Percentiles rank a stretch among this genome's conserved stretches.
These are phyloP conservation scores for Penicillium expansum DNA, from an alignment of 2,329 filamentous ascomycete species.

Conservation along the genomic window DNA sequence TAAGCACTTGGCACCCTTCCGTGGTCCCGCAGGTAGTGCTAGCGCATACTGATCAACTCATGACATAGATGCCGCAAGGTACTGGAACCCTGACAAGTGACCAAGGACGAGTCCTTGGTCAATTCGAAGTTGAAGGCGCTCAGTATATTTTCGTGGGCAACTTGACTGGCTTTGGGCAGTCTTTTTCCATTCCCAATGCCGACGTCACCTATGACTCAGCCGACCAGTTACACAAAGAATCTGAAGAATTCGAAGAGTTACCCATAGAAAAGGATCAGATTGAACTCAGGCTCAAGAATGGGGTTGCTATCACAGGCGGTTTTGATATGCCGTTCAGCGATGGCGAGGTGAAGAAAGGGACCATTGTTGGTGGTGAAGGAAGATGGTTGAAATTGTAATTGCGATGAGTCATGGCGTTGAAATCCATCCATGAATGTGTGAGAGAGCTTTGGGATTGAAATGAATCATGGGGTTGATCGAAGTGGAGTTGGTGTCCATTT, in stretches of 20 bases:
- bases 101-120: constrained; percentile 11
- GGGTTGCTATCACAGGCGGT: constrained; percentile 6
- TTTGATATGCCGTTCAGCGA: constrained; percentile 13
- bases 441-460: neutral
- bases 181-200: constrained; percentile 9
- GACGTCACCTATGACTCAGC: constrained; percentile 8
- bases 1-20: neutral
- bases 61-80: constrained; percentile 8
- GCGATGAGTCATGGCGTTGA: neutral
- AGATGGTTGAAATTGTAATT: constrained; percentile 11
- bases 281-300: constrained; percentile 6
- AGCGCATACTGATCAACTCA: neutral
- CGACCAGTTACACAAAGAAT: constrained; percentile 4
- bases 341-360: constrained; percentile 1
- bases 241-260: constrained; percentile 4
- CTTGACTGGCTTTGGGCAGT: constrained; percentile 1
- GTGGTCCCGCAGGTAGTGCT: neutral
- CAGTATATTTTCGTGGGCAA: constrained; percentile 11
- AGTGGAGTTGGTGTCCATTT: neutral
- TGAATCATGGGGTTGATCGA: neutral
- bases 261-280: constrained; percentile 10
- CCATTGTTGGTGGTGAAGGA: constrained; percentile 1
- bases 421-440: neutral
- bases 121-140: constrained; percentile 8
- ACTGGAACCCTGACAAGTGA: constrained; percentile 9